A percentile compares a stretch with the other conserved stretches of the same genome.
These are phyloP conservation scores for Achaetomiella virescens DNA, from an alignment of 495 filamentous ascomycete genomes.

Conservation along the genomic window DNA sequence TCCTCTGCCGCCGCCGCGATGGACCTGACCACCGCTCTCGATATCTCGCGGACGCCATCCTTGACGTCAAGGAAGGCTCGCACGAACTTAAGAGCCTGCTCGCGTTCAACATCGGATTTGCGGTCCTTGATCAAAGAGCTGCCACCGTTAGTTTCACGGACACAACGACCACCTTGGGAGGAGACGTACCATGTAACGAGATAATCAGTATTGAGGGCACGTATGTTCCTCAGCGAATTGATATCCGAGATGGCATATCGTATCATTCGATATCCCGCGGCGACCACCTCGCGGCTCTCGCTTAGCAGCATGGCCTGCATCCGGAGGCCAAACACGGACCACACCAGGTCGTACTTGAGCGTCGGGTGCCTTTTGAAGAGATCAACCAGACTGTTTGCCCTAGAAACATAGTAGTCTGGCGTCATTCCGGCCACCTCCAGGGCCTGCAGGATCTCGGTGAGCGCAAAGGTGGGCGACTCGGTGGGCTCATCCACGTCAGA, in stretches of 20 bases:
- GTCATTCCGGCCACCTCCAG: slow-evolving; percentile 80
- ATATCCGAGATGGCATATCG: slow-evolving; percentile 92
- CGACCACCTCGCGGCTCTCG: slow-evolving; percentile 91
- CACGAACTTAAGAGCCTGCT: slow-evolving; percentile 95
- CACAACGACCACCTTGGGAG: background rate
- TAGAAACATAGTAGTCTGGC: slow-evolving; percentile 88
- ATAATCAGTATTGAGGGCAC: slow-evolving; percentile 81
- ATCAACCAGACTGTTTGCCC: slow-evolving; percentile 84
- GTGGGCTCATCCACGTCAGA: slow-evolving; percentile 63
- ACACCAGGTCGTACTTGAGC: slow-evolving; percentile 90
- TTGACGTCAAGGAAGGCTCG: slow-evolving; percentile 94
- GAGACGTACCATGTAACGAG: slow-evolving; percentile 64
- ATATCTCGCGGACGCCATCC: slow-evolving; percentile 82
- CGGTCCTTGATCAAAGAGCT: slow-evolving; percentile 88
- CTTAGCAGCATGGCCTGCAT: slow-evolving; percentile 94
- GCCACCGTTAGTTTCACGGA: background rate
- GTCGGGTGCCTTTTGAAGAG: slow-evolving; percentile 90
- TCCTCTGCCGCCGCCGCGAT: slow-evolving; percentile 89
- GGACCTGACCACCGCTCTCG: slow-evolving; percentile 74
- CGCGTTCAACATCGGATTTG: slow-evolving; percentile 90
- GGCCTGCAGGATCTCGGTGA: slow-evolving; percentile 81
- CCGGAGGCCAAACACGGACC: slow-evolving; percentile 86
- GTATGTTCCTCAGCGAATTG: slow-evolving; percentile 80
- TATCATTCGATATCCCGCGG: slow-evolving; percentile 86
- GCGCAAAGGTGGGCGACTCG: slow-evolving; percentile 84